Evolutionary conservation across 805 yeast genomes (phyloP), one percentile per base, ranked within the genome.

Genomic region (Wickerhamomyces ciferrii): DNA sequence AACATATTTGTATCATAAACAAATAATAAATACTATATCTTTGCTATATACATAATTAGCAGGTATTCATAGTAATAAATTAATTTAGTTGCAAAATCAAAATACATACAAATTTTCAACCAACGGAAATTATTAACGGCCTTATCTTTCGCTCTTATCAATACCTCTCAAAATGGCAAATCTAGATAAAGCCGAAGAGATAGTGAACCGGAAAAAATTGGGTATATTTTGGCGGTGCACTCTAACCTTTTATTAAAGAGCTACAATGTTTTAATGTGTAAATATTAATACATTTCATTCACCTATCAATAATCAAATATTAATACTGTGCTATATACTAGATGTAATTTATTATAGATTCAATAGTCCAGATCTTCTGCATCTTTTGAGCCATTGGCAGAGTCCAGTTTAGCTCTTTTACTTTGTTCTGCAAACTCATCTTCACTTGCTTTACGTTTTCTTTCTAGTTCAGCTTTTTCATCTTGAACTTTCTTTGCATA

Each of bases 401-500:
- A 41, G 19, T 47, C 51, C 35, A 43, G 17, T 21, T 50, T 51
- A 13, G 49, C 46, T 27, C 48, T 48, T 37, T 56, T 57, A 23
- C 52, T 41, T 24, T 49, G 23, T 23, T 53, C 53, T n/a, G 54
- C 61, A 19, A 49, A 39, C 24, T 42, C 38, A 5, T 56, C 59
- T 37, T 43, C 50, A 6, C 47, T 41, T 17, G 55, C 50, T 31
- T 54, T 55, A 18, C 60, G 54, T 44, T 59, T 58, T 27, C 44
- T 43, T 8, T 51, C 54, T 7, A 41, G 29, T 4, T 47, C 53
- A n/a, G 27, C 32, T 17, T 19, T 41, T 10, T 39, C 27, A 21
- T 24, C 32, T 43, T 36, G 52, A 45, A 31, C 47, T 43, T 46
- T 49, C 47, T 40, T 49, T 36, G 25, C 18, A 34, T 46, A 48